Percentiles rank a stretch among this genome's conserved stretches.
Conservation (phyloP, 345 rosid species). For the Rhodamnia argentea region DNA sequence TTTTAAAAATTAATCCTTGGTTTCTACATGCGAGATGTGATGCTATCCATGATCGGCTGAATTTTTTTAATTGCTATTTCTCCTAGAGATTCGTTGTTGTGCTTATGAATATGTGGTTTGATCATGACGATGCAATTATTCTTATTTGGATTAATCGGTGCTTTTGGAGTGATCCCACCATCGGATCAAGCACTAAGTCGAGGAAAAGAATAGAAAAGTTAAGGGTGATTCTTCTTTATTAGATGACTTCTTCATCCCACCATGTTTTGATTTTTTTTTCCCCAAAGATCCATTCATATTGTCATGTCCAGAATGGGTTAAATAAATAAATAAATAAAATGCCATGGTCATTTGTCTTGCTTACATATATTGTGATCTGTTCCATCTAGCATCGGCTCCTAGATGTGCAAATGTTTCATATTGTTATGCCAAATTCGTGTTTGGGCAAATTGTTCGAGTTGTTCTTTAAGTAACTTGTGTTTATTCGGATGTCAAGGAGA, state of each 20-base stretch:
- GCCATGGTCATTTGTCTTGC: neutral
- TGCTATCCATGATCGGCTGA: neutral
- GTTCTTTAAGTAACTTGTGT: neutral
- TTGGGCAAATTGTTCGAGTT: neutral
- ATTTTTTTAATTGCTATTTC: neutral
- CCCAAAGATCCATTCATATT: too few species aligned
- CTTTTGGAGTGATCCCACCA: too few species aligned
- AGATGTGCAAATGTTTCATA: neutral
- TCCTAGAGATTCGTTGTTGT: neutral
- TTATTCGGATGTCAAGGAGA: neutral
- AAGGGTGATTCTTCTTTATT: too few species aligned
- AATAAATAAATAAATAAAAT: neutral
- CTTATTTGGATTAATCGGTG: neutral
- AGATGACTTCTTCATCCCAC: too few species aligned
- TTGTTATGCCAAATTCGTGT: neutral
- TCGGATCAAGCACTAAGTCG: too few species aligned
- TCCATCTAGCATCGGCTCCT: neutral
- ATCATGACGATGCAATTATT: neutral
- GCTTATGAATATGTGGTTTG: neutral
- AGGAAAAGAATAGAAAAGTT: too few species aligned
- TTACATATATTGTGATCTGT: neutral
- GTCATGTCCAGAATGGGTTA: rapidly evolving
- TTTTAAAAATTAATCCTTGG: neutral
- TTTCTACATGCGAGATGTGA: neutral
- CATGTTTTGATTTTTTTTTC: too few species aligned